phyloP scores from a whole-genome alignment of 441 rosid genomes.

The Arabidopsis hybrid region DNA sequence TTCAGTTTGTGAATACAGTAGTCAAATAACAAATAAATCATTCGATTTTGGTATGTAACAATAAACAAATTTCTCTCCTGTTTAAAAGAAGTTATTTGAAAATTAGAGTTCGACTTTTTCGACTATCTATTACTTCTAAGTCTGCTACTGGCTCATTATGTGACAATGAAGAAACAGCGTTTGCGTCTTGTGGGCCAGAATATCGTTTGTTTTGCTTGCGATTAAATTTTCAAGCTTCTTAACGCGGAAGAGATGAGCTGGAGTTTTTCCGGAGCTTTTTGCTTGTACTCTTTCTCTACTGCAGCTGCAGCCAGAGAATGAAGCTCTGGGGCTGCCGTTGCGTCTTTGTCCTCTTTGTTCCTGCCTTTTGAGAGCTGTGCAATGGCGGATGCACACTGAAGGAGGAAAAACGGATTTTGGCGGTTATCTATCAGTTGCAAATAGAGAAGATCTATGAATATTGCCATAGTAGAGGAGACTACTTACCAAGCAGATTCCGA shows the following conservation, averaged over 20 bases:
- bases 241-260: conserved; percentile 63
- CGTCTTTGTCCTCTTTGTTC: conserved; percentile 84
- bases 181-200: background rate
- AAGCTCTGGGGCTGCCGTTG: conserved; percentile 58
- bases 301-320: conserved; percentile 68
- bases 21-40: background rate
- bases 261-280: conserved; percentile 73
- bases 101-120: background rate
- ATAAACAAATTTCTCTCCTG: background rate
- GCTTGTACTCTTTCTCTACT: conserved; percentile 88
- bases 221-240: conserved; percentile 58
- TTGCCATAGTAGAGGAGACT: background rate
- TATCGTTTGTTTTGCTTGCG: background rate
- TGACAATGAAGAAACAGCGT: background rate
- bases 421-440: conserved; percentile 58
- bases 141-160: background rate
- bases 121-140: background rate
- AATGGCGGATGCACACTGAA: conserved; percentile 77
- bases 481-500: background rate
- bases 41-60: background rate
- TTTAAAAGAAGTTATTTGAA: background rate
- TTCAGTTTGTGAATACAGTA: background rate
- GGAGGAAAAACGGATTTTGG: background rate
- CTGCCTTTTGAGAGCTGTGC: conserved; percentile 82
- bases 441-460: background rate